phyloP scores from a whole-genome alignment of 495 filamentous ascomycete species.

The Neurospora sp. region DNA sequence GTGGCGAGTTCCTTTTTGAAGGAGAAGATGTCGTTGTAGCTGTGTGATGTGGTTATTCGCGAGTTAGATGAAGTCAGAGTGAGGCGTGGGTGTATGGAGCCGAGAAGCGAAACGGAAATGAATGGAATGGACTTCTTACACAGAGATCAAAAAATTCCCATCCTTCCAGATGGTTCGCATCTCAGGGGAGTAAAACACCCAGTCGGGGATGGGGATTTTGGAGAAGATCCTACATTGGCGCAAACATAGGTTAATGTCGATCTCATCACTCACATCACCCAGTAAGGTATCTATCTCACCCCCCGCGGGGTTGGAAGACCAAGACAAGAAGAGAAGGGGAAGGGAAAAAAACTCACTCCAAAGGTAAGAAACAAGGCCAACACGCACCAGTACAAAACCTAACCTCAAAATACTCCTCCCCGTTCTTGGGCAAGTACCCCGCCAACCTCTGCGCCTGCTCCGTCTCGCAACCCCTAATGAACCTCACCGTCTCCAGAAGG shows the following conservation, averaged over 20 bases:
- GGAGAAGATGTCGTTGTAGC: not conserved
- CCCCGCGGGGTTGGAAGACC: not conserved
- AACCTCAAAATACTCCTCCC: not conserved
- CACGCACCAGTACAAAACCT: not conserved
- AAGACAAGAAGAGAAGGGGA: not conserved
- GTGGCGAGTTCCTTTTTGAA: not conserved
- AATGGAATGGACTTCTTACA: not conserved
- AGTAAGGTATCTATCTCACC: no score
- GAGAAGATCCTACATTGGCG: not conserved
- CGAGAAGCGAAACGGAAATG: not conserved
- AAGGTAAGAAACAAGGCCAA: not conserved
- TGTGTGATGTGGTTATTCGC: not conserved
- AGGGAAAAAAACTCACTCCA: not conserved
- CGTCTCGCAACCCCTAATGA: not conserved
- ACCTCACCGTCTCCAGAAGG: not conserved
- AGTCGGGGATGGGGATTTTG: not conserved
- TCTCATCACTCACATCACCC: no score
- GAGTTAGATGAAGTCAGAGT: not conserved
- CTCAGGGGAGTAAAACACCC: not conserved
- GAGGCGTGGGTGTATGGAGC: not conserved
- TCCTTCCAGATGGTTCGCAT: not conserved
- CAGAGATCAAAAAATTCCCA: not conserved
- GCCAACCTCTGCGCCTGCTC: not conserved
- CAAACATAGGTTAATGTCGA: no score
- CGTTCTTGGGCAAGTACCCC: not conserved